phyloP scores from a whole-genome alignment of 2,329 filamentous ascomycete genomes.

The Coniochaeta sp. region DNA sequence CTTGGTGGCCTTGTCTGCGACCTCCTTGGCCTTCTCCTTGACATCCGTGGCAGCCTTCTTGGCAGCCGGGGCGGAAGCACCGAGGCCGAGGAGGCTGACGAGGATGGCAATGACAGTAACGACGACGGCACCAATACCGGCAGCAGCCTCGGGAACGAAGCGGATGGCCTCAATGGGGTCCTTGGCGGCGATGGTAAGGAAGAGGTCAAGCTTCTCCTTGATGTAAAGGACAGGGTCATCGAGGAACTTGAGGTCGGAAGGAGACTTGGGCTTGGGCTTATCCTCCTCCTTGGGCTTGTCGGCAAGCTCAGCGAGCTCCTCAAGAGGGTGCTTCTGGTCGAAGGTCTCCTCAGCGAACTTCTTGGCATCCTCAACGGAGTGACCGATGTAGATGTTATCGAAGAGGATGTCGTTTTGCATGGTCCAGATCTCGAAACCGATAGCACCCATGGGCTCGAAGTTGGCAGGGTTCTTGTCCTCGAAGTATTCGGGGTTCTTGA shows the following conservation, averaged over 20 bases:
- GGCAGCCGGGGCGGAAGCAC: conserved; percentile 58
- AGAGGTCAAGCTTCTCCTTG: conserved; percentile 89
- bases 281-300: conserved; percentile 66
- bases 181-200: conserved; percentile 73
- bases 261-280: conserved; percentile 56
- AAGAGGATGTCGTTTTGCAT: conserved; percentile 99
- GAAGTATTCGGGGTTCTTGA: conserved; percentile 90
- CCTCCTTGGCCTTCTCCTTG: conserved; percentile 68
- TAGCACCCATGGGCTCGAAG: conserved; percentile 96
- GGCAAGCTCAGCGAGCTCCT: conserved; percentile 73
- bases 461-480: conserved; percentile 96
- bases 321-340: conserved; percentile 76
- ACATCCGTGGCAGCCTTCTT: conserved; percentile 63
- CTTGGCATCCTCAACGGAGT: conserved; percentile 88
- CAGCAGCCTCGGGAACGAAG: conserved; percentile 87
- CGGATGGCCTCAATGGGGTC: conserved; percentile 80
- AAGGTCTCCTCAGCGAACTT: conserved; percentile 87
- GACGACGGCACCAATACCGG: conserved; percentile 64
- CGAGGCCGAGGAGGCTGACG: conserved; percentile 56
- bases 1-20: conserved; percentile 65
- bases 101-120: conserved; percentile 66
- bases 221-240: conserved; percentile 85
- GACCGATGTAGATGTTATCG: conserved; percentile 99
- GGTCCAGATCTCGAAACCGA: conserved; percentile 99
- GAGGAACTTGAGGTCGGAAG: conserved; percentile 75